phyloP scores from a whole-genome alignment of 495 filamentous ascomycete genomes.

The Aspergillus asperescens region DNA sequence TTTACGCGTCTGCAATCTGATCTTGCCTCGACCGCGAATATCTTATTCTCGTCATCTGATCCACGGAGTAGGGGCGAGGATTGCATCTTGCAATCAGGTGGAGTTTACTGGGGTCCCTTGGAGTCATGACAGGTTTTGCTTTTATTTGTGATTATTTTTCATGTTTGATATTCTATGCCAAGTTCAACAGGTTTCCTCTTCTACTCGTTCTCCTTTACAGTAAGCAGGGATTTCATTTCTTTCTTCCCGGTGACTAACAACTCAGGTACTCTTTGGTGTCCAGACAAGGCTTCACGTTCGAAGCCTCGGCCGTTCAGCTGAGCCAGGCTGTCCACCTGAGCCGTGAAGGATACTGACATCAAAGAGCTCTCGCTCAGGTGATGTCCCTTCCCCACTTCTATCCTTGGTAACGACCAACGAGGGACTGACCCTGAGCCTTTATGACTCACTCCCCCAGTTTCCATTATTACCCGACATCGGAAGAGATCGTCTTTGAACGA shows the following conservation, averaged over 20 bases:
- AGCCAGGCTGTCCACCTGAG: neutral
- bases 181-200: neutral
- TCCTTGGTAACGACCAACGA: neutral
- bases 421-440: neutral
- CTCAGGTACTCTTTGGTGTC: neutral
- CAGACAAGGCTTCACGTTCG: neutral
- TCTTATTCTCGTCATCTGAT: conserved; percentile 16
- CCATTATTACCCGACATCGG: neutral
- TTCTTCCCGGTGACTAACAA: neutral
- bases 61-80: conserved; percentile 15
- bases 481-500: neutral
- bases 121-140: neutral
- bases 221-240: neutral
- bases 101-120: conserved; percentile 9
- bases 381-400: neutral
- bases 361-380: conserved; percentile 6
- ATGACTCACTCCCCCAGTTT: conserved; percentile 7
- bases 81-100: conserved; percentile 7
- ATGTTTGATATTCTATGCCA: neutral
- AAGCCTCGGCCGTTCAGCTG: neutral
- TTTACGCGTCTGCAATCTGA: conserved; percentile 13
- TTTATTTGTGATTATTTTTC: neutral
- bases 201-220: neutral
- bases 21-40: neutral
- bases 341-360: neutral